A percentile compares a stretch with the other conserved stretches of the same genome.
phyloP scores from a whole-genome alignment of 371 early-diverging fungal genomes.

The Smittium mucronatum region DNA sequence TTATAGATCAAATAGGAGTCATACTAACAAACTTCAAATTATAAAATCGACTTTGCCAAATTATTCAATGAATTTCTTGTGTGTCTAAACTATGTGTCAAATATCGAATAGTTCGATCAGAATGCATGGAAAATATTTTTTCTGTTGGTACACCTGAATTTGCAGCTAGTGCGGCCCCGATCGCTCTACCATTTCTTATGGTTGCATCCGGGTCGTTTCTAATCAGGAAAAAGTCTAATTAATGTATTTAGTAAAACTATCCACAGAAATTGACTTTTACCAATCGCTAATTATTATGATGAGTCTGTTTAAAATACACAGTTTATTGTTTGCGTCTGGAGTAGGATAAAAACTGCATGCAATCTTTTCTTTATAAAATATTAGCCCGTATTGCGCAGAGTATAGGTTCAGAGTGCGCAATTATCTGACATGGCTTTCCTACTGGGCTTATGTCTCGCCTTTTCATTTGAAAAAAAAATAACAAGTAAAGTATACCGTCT shows the following conservation, averaged over 20 bases:
- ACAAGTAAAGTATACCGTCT: background rate
- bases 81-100: background rate
- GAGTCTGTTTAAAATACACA: background rate
- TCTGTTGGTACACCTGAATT: background rate
- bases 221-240: background rate
- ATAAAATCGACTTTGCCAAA: background rate
- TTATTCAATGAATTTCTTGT: background rate
- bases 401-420: background rate
- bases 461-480: background rate
- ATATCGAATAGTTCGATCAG: background rate
- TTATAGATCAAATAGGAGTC: background rate
- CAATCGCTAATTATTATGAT: background rate
- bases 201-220: background rate
- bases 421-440: background rate
- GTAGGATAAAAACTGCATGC: background rate
- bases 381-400: background rate
- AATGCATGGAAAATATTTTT: background rate
- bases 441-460: background rate
- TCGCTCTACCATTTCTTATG: background rate
- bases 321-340: background rate
- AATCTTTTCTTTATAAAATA: background rate
- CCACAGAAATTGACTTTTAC: background rate
- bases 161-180: background rate
- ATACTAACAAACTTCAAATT: background rate
- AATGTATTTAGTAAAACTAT: background rate